Base-by-base conservation (phyloP, 768 basidiomycete genomes). In the Neoboletus brunneissimus region DNA sequence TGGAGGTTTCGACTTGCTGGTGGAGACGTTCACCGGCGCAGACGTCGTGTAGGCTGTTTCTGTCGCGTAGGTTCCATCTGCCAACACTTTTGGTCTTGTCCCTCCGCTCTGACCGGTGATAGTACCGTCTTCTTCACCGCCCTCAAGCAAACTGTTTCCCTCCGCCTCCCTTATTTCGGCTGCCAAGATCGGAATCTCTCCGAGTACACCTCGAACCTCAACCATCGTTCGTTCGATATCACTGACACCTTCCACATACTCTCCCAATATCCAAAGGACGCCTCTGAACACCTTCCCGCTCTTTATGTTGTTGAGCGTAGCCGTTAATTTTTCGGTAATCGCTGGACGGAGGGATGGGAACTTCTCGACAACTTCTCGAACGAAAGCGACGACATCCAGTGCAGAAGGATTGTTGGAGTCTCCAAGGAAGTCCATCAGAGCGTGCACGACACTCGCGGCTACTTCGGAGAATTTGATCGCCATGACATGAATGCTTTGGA, bases 381-480 rank as follows among this genome's bases (percentile, higher is more conserved):
- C 88, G 61, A 89, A 89, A 2, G 95, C 81, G 53, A 99, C 94
- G 35, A 98, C 96, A 65, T 98, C 96, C 27, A 98, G 80, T 0
- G 96, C 95, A 12, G 92, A 93, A 1, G 94, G 90, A 76, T 96
- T 97, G 75, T 88, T 96, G 2, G 91, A 87, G 73, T 98, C 95
- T 25, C 94, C 89, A 41, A 98, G 81, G 85, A 95, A 94, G 62
- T 94, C 90, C 89, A 94, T 90, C 46, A 94, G 77, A 1, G 90
- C 91, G 62, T 97, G 91, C 0, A 98, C 94, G 42, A 98, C 96
- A 59, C 87, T 94, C 1, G 93, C 91, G 6, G 97, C 96, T 16
- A 99, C 90, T 69, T 98, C 96, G 5, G 94, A 93, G 79, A 97
- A 98, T 65, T 89, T 91, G 78, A 98, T 88, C 4, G 97, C 95